Evolutionary conservation across 2,329 filamentous ascomycete species (phyloP).

Genomic region (Neocucurbitaria cava): DNA sequence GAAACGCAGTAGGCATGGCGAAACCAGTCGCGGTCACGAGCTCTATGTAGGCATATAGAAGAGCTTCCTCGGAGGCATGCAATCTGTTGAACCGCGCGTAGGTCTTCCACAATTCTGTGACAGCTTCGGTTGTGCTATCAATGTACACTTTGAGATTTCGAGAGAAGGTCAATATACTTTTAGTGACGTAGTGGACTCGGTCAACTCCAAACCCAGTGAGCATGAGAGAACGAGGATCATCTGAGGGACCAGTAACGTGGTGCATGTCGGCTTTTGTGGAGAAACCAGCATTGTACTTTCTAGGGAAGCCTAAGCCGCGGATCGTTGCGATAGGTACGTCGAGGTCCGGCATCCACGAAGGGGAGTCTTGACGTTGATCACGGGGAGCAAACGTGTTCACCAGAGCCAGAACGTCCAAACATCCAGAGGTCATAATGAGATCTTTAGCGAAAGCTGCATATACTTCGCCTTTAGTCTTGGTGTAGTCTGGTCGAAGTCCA

Average conservation of each 20-base stretch:
- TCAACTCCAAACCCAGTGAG: not conserved
- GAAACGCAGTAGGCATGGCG: conserved; percentile 11
- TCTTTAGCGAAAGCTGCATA: conserved; percentile 11
- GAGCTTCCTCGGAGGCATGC: not conserved
- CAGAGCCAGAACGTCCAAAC: conserved; percentile 11
- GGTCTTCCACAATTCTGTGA: conserved; percentile 5
- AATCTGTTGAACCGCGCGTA: not conserved
- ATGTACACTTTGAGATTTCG: conserved; percentile 7
- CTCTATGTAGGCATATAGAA: conserved; percentile 6
- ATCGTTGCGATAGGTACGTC: conserved; percentile 16
- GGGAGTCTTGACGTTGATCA: not conserved
- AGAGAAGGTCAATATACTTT: not conserved
- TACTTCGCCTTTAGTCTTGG: conserved; percentile 7
- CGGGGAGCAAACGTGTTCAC: conserved; percentile 10
- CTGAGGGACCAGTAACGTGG: not conserved
- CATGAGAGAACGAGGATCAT: not conserved
- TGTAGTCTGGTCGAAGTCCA: conserved; percentile 11
- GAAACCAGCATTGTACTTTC: conserved; percentile 17
- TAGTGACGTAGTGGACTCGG: not conserved
- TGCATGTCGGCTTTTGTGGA: not conserved
- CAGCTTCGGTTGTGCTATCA: not conserved
- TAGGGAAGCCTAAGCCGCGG: conserved; percentile 15
- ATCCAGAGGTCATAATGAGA: conserved; percentile 5
- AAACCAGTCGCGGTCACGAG: conserved; percentile 18
- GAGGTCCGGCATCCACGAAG: conserved; percentile 19